A percentile compares a stretch with the other conserved stretches of the same genome.
Conservation (phyloP, 73 alveolate species). For the Uronychia setigera region DNA sequence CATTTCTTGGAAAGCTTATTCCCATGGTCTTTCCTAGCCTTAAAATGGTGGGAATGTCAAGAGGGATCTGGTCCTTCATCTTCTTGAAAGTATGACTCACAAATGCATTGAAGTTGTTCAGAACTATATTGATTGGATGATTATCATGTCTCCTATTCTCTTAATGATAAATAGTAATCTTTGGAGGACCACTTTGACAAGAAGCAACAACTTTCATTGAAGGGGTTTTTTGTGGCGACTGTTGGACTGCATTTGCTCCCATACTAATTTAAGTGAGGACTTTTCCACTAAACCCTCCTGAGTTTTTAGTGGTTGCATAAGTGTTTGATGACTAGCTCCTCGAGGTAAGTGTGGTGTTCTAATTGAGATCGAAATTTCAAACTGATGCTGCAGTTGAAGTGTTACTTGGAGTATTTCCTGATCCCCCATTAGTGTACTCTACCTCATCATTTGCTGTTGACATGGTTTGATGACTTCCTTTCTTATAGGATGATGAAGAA, state of each 20-base stretch:
- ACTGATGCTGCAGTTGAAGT: background rate
- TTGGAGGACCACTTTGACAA: background rate
- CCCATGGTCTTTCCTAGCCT: background rate
- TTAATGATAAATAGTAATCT: background rate
- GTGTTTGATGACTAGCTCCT: background rate
- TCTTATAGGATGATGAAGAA: background rate
- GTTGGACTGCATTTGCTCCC: background rate
- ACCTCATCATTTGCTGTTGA: background rate
- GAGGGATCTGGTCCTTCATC: background rate
- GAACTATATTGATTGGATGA: conserved; percentile 18
- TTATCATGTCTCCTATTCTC: background rate
- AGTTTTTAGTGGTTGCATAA: background rate
- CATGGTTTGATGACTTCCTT: background rate
- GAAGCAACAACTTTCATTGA: background rate
- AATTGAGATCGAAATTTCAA: background rate
- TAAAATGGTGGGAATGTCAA: background rate
- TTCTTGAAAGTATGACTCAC: conserved; percentile 22
- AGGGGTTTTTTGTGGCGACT: background rate
- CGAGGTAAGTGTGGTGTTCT: background rate
- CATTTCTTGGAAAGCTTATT: background rate
- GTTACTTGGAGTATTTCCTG: background rate
- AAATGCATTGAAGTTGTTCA: conserved; percentile 30
- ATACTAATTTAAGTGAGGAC: too few relatives aligned
- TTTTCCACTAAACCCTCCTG: background rate
- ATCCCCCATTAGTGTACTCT: too few relatives aligned